Base-by-base conservation (phyloP, 2,329 filamentous ascomycete genomes). In the Macrophomina phaseolina region DNA sequence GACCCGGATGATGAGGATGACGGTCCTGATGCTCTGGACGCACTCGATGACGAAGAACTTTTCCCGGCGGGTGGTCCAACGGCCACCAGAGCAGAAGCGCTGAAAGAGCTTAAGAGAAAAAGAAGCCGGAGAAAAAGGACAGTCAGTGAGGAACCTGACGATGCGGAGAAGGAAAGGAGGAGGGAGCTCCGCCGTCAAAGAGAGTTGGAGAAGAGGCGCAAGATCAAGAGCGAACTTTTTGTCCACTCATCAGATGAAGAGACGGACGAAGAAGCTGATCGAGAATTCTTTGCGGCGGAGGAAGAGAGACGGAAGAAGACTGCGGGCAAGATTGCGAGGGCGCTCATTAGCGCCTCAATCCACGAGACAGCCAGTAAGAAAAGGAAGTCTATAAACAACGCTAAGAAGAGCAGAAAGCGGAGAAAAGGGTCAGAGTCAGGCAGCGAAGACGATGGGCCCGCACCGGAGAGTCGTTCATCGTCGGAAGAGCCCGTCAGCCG, bases 191-290 rank as follows among this genome's bases (percentile, higher is more conserved):
- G 90, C 45, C 85, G 87, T 64, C 83, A 89, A 63, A 90, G 87
- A 70, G 89, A 97, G 70, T 81, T 87, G n/a, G 92, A 94, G 73
- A 93, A 93, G 78, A 85, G 88, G 58, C 83, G 84, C 38, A 91
- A 90, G 75, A 91, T 95, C 80, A 98, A 97, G 83, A 96, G 91
- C 73, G 89, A 90, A 30, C 80, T 94, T 46, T 94, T 89, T 73
- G 91, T 99, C 61, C 87, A 90, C 67, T 89, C 90, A 45, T 93
- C 91, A 71, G 95, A 98, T 75, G 95, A 98, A 64, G 93, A 97
- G 71, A 90, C 86, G n/a, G 93, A 97, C 73, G 88, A 86, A 40
- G 92, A 93, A 55, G 86, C 87, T 66, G 87, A 91, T 78, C 82
- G 76, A 28, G 88, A 86, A 23, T 97, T 97, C 79, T 97, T 94